Evolutionary conservation across 2,329 filamentous ascomycete species (phyloP).

Genomic region (Fusarium albosuccineum): DNA sequence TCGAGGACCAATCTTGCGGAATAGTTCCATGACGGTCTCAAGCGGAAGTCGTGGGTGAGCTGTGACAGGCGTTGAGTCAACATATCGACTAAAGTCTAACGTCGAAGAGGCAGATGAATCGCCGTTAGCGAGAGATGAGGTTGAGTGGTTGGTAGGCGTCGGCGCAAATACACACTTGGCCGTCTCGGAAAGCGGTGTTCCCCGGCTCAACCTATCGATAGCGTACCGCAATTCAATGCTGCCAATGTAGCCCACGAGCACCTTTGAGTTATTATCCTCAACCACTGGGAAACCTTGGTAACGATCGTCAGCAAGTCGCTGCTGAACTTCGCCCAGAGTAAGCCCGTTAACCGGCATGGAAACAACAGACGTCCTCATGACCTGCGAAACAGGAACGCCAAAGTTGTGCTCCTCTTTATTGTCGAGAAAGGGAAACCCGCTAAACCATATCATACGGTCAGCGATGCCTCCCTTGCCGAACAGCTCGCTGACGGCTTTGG

Average conservation of each 20-base stretch:
- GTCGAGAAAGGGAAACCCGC: conserved; percentile 95
- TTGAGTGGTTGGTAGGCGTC: conserved; percentile 49
- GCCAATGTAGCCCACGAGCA: conserved; percentile 90
- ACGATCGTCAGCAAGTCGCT: conserved; percentile 79
- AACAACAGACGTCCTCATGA: conserved; percentile 84
- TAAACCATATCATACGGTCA: conserved; percentile 99
- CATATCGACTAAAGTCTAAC: conserved; percentile 87
- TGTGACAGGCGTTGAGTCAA: conserved; percentile 89
- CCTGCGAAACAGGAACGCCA: conserved; percentile 90
- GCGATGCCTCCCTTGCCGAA: conserved; percentile 98
- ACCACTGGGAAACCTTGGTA: conserved; percentile 96
- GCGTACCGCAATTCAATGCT: conserved; percentile 93
- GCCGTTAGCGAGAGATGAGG: conserved; percentile 51
- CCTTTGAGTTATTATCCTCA: conserved; percentile 77
- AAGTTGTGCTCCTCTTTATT: conserved; percentile 98
- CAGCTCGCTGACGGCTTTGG: conserved; percentile 90
- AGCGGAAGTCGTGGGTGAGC: conserved; percentile 92
- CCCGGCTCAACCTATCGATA: conserved; percentile 81
- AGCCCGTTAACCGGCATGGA: conserved; percentile 81
- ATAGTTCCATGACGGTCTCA: conserved; percentile 98
- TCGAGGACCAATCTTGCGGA: conserved; percentile 96
- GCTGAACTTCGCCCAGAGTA: conserved; percentile 81
- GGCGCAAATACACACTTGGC: conserved; percentile 81
- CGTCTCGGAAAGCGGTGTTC: conserved; percentile 73
- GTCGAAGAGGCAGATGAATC: conserved; percentile 57